Percentiles rank a stretch among this genome's conserved stretches.
These are phyloP conservation scores for Leucosporidium creatinivorum DNA, from an alignment of 768 basidiomycete genomes.

Conservation along the genomic window DNA sequence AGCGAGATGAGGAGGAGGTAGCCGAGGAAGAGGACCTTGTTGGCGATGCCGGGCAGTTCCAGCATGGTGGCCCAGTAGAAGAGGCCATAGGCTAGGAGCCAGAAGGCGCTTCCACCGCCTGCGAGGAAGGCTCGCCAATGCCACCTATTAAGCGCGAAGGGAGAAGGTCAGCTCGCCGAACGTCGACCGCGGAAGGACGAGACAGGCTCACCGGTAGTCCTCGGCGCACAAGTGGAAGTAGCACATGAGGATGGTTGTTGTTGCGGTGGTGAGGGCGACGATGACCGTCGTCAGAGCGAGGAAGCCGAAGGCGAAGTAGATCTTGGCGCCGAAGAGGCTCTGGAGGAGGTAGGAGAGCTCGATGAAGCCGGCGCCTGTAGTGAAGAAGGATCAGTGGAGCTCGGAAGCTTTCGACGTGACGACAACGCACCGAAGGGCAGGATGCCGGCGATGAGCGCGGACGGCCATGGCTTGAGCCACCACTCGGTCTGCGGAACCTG, in stretches of 20 bases:
- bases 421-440: constrained; percentile 63
- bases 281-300: constrained; percentile 76
- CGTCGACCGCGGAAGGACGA: not conserved
- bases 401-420: not conserved
- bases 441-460: constrained; percentile 72
- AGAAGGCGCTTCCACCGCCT: constrained; percentile 86
- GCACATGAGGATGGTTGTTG: constrained; percentile 36
- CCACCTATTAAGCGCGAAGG: constrained; percentile 54
- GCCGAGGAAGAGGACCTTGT: constrained; percentile 77
- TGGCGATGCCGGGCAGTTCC: constrained; percentile 58
- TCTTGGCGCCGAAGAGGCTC: constrained; percentile 76
- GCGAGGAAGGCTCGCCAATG: constrained; percentile 92
- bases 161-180: not conserved
- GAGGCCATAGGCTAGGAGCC: constrained; percentile 74
- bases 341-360: constrained; percentile 89
- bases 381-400: constrained; percentile 3
- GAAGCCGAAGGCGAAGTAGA: constrained; percentile 96
- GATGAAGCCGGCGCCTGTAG: constrained; percentile 79
- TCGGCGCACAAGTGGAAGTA: constrained; percentile 88
- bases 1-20: constrained; percentile 75
- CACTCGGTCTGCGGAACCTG: constrained; percentile 77
- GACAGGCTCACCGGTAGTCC: constrained; percentile 67
- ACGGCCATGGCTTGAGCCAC: constrained; percentile 28
- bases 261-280: constrained; percentile 71
- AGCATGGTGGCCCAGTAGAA: constrained; percentile 5